Conservation (phyloP, 805 yeast genomes). For the Kuraishia floccosa region DNA sequence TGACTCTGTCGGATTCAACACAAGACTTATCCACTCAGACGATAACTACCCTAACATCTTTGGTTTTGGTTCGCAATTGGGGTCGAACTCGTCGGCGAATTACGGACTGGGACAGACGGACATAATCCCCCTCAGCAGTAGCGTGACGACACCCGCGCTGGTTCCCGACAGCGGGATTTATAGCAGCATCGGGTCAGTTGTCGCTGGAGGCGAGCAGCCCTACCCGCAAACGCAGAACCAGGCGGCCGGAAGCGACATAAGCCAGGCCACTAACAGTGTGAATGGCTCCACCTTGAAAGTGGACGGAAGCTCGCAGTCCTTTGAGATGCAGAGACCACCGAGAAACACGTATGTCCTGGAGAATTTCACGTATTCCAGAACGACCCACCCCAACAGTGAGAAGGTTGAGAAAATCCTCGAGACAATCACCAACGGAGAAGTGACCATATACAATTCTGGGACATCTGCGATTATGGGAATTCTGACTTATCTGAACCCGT, state of each 20-base stretch:
- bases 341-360: slow-evolving; percentile 10
- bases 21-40: slow-evolving; percentile 23
- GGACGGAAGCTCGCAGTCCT: neutral
- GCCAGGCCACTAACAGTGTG: neutral
- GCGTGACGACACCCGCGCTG: neutral
- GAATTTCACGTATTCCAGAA: slow-evolving; percentile 25
- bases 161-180: no score
- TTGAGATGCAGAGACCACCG: neutral
- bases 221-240: no score
- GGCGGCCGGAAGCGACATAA: no score
- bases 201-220: no score
- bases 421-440: slow-evolving; percentile 31
- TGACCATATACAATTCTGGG: slow-evolving; percentile 37
- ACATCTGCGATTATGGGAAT: slow-evolving; percentile 40
- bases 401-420: slow-evolving; percentile 34
- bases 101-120: neutral
- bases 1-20: slow-evolving; percentile 20
- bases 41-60: slow-evolving; percentile 10
- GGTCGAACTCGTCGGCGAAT: neutral
- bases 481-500: slow-evolving; percentile 34
- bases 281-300: neutral
- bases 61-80: neutral
- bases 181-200: no score
- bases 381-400: slow-evolving; percentile 34
- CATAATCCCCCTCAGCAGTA: neutral